Percentiles rank a stretch among this genome's conserved stretches.
Evolutionary conservation across 179 eudicot species (phyloP).

Genomic region (Beta macrorhiza): DNA sequence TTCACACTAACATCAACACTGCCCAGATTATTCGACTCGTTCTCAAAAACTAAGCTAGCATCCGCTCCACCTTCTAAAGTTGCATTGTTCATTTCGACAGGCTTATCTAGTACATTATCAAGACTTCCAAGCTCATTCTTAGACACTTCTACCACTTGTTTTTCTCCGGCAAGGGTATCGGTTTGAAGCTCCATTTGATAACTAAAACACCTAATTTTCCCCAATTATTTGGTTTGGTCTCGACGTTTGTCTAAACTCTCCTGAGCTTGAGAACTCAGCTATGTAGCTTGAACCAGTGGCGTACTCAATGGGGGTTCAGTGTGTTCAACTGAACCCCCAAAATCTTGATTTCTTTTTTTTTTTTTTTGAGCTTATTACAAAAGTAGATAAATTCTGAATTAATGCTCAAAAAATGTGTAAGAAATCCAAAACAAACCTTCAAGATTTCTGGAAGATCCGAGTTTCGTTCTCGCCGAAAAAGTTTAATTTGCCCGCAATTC

Average conservation of each 20-base stretch:
- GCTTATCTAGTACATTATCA: slow-evolving; percentile 1
- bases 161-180: slow-evolving; percentile 3
- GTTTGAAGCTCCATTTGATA: not conserved
- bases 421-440: too few relatives aligned
- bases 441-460: too few relatives aligned
- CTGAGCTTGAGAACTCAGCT: not conserved
- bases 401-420: too few relatives aligned
- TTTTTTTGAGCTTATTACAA: too few relatives aligned
- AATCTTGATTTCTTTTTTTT: too few relatives aligned
- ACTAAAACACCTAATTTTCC: slow-evolving; percentile 6
- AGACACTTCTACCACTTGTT: slow-evolving; percentile 7
- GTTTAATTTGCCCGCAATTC: too few relatives aligned
- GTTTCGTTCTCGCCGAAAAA: too few relatives aligned
- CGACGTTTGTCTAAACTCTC: not conserved
- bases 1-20: slow-evolving; percentile 12
- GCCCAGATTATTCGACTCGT: slow-evolving; percentile 17
- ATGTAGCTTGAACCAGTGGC: not conserved
- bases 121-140: slow-evolving; percentile 8
- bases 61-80: slow-evolving; percentile 1
- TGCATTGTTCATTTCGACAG: not conserved
- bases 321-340: too few relatives aligned
- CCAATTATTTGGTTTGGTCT: not conserved
- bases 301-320: not conserved
- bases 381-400: too few relatives aligned
- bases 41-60: slow-evolving; percentile 14